phyloP scores from a whole-genome alignment of 148 eudicot genomes.

The Gaultheria prostrata region DNA sequence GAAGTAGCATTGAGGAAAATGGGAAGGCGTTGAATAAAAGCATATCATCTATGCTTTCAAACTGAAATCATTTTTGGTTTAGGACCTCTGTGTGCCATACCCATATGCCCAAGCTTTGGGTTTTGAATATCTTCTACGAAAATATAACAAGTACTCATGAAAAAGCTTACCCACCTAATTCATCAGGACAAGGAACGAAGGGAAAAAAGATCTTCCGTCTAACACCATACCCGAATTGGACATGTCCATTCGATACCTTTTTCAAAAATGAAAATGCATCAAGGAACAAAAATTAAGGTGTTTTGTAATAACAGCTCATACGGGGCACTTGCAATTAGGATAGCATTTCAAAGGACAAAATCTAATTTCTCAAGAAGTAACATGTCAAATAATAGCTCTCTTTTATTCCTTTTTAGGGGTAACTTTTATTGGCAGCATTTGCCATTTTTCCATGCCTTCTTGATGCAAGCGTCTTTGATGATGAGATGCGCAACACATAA shows the following conservation, averaged over 20 bases:
- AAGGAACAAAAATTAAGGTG: background rate
- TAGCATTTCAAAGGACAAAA: background rate
- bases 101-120: no score
- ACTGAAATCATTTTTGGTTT: no score
- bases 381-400: constrained; percentile 4
- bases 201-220: background rate
- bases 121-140: no score
- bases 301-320: background rate
- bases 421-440: background rate
- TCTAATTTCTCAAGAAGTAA: no score
- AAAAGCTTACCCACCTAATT: no score
- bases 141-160: no score
- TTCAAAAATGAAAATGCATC: background rate
- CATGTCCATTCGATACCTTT: background rate
- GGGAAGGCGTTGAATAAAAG: no score
- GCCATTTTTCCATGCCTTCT: background rate
- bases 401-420: background rate
- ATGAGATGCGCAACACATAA: background rate
- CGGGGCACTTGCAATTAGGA: background rate
- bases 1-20: no score
- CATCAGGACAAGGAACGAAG: background rate
- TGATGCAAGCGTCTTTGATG: background rate
- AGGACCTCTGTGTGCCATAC: no score
- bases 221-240: no score
- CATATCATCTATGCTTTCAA: background rate